Evolutionary conservation across 2,329 filamentous ascomycete genomes (phyloP), one percentile per base, ranked within the genome.

Genomic region (Aspergillus fijiensis): DNA sequence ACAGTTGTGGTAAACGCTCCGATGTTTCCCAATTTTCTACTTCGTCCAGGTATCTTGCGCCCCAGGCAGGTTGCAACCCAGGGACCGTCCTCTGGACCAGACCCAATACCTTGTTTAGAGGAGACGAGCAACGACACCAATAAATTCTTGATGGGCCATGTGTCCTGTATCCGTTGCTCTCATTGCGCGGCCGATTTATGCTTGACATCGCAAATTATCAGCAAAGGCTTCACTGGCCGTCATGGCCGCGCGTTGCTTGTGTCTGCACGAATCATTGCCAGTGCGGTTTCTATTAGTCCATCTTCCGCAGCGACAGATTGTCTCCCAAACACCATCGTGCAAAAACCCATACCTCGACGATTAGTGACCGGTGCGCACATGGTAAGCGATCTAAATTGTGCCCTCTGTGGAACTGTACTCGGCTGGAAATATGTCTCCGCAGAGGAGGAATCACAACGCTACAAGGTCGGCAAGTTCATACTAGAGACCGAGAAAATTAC

Each of bases 401-500:
- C 77, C 4, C 77, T 80, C 51, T 88, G 86, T 63, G 83, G 81
- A 2, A 81, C 70, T 57, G 79, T 85, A 39, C 68, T 88, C 21
- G 86, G 86, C 2, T 88, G 86, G 86, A 88, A 88, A 71, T 88
- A 88, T 67, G 81, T 88, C 25, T 79, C 81, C 21, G 86, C 86
- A 0, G 84, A 85, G 60, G 84, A 88, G 64, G 85, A 87, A 60
- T 76, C 73, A 11, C 86, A 88, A 72, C 77, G 80, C 58, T 88
- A 88, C 68, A 88, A 88, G 68, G 83, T 88, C 2, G 86, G 86
- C n/a, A 88, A 87, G 69, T 88, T 85, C 64, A 88, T 88, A 29
- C 72, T 88, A 29, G 86, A 88, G 72, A 87, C 84, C 49, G 84
- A 82, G 71, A 76, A 81, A 56, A 81, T 86, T 9, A 80, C 78